Evolutionary conservation across 164 flowering plant species (phyloP).

Genomic region (Nelumbo lutea): DNA sequence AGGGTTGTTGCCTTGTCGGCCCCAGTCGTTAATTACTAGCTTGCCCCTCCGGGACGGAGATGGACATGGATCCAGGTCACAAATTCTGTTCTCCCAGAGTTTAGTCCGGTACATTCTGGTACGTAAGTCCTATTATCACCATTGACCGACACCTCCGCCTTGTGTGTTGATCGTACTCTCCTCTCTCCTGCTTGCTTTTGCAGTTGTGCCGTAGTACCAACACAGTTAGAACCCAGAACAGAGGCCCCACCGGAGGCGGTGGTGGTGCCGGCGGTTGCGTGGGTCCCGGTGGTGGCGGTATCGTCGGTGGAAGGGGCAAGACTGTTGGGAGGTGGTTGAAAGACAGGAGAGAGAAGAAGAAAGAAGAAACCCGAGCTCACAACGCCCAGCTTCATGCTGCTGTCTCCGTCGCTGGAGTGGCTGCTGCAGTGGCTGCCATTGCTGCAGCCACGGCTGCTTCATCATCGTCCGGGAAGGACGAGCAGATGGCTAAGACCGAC

Average conservation of each 20-base stretch:
- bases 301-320: slow-evolving; percentile 54
- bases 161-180: not conserved
- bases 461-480: slow-evolving; percentile 61
- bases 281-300: slow-evolving; percentile 19
- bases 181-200: not conserved
- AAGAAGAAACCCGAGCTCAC: slow-evolving; percentile 83
- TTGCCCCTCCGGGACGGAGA: no score
- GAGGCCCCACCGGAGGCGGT: slow-evolving; percentile 6
- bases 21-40: no score
- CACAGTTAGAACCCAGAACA: slow-evolving; percentile 31
- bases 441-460: slow-evolving; percentile 91
- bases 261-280: slow-evolving; percentile 9
- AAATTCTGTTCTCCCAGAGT: no score
- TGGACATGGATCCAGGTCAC: no score
- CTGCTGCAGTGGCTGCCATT: slow-evolving; percentile 87
- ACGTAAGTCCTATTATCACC: no score
- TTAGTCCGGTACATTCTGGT: no score
- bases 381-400: slow-evolving; percentile 96
- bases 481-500: slow-evolving; percentile 75
- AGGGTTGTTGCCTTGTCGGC: no score
- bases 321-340: slow-evolving; percentile 97
- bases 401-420: slow-evolving; percentile 90
- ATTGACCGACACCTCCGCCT: no score
- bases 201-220: slow-evolving; percentile 55
- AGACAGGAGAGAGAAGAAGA: slow-evolving; percentile 88